These are phyloP conservation scores for Leishmania martiniquensis DNA, from an alignment of 208 protist species.

Conservation along the genomic window DNA sequence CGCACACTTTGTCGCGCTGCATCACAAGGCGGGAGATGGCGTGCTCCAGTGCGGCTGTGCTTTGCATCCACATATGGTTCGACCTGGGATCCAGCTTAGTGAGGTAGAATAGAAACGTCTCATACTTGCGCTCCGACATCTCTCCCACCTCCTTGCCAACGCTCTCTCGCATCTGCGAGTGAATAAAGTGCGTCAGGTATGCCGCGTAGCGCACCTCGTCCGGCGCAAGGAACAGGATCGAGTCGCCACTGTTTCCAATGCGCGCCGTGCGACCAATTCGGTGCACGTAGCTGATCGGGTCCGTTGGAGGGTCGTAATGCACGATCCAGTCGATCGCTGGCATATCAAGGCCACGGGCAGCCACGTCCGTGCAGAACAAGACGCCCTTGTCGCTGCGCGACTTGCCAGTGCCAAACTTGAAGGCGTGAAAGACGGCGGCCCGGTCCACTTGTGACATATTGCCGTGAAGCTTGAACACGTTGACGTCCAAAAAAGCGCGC, in stretches of 20 bases:
- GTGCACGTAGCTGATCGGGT: conserved; percentile 96
- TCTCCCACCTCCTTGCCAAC: conserved; percentile 27
- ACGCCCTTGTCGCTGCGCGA: conserved; percentile 70
- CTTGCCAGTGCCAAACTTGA: conserved; percentile 60
- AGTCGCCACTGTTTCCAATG: conserved; percentile 93
- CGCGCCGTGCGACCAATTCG: conserved; percentile 96
- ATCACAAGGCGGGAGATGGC: conserved; percentile 92
- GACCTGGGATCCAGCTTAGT: conserved; percentile 97
- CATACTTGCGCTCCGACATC: conserved; percentile 84
- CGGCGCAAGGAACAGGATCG: conserved; percentile 93
- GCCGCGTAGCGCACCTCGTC: conserved; percentile 88
- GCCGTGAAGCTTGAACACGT: conserved; percentile 95
- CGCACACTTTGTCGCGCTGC: conserved; percentile 31
- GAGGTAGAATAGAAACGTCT: conserved; percentile 86
- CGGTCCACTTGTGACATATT: conserved; percentile 95
- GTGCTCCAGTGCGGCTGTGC: conserved; percentile 85
- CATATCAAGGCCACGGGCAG: conserved; percentile 96
- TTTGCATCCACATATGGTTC: conserved; percentile 95
- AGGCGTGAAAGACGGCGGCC: conserved; percentile 91
- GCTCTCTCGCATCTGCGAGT: conserved; percentile 43
- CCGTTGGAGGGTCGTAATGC: conserved; percentile 97
- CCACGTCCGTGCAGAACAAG: conserved; percentile 96
- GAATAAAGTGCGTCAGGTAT: conserved; percentile 87
- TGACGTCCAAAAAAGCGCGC: conserved; percentile 74
- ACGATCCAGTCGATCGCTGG: conserved; percentile 96